Conservation (phyloP, 129 eudicot genomes). For the Flaveria brownii region DNA sequence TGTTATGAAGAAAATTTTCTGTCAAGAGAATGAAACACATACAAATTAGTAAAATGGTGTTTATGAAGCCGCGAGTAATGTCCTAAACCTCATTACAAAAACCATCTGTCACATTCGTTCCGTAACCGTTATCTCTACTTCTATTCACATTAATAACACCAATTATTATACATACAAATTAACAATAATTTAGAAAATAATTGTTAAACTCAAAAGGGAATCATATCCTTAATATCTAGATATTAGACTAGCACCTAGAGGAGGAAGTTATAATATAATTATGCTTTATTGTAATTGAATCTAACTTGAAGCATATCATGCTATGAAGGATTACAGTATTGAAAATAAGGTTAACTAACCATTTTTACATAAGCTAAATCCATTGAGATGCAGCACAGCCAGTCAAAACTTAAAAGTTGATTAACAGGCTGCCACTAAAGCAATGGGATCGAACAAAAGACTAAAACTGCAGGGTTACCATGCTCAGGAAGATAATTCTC, state of each 20-base stretch:
- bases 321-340: not conserved
- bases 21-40: not conserved
- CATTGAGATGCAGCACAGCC: too few relatives aligned
- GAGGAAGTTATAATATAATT: not conserved
- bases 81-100: too few relatives aligned
- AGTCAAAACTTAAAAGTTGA: slow-evolving; percentile 24
- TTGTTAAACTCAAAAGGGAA: too few relatives aligned
- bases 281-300: slow-evolving; percentile 16
- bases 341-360: slow-evolving; percentile 44
- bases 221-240: not conserved
- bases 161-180: too few relatives aligned
- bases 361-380: slow-evolving; percentile 65
- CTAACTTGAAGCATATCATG: slow-evolving; percentile 13
- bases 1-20: slow-evolving; percentile 16
- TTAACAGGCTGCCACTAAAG: slow-evolving; percentile 16
- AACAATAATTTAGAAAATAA: too few relatives aligned
- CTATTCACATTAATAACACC: too few relatives aligned
- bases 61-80: too few relatives aligned
- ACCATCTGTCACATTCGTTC: too few relatives aligned
- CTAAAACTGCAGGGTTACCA: slow-evolving; percentile 12
- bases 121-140: too few relatives aligned
- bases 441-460: slow-evolving; percentile 14
- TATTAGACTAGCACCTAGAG: not conserved
- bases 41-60: too few relatives aligned
- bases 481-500: slow-evolving; percentile 1